phyloP scores from a whole-genome alignment of 306 rosid species.

The Macrotyloma uniflorum region DNA sequence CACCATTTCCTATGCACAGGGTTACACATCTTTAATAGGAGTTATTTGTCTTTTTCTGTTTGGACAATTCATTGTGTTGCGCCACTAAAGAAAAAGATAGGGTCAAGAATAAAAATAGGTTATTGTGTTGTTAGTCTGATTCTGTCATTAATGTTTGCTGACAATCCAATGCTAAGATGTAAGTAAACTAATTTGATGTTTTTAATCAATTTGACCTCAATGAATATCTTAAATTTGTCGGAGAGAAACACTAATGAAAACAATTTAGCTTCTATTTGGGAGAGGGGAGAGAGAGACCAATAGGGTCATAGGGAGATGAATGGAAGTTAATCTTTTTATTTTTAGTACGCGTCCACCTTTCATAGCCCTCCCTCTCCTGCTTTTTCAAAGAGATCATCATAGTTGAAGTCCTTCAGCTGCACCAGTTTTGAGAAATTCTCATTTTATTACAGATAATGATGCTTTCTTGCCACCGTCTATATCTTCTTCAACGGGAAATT shows the following conservation, averaged over 20 bases:
- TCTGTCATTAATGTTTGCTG: neutral
- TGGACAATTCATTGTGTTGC: neutral
- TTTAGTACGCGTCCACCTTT: neutral
- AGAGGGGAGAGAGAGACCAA: neutral
- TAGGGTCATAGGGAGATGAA: neutral
- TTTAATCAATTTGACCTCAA: neutral
- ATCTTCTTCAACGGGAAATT: conserved; percentile 63
- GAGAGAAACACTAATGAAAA: neutral
- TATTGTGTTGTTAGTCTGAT: neutral
- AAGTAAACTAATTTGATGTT: neutral
- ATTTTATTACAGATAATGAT: conserved; percentile 61
- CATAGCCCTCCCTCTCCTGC: neutral
- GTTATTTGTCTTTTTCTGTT: conserved; percentile 1
- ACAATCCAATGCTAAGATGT: conserved; percentile 2
- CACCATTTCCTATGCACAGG: neutral
- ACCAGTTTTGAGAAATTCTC: conserved; percentile 26
- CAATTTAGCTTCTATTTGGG: conserved; percentile 24
- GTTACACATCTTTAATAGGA: neutral
- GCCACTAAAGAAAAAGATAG: neutral
- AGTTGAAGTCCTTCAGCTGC: conserved; percentile 18
- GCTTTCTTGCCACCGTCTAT: conserved; percentile 49
- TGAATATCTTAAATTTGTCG: conserved; percentile 18
- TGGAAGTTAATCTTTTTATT: conserved; percentile 4
- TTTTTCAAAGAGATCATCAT: conserved; percentile 3
- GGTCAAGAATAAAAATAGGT: conserved; percentile 12